Evolutionary conservation across 306 rosid species (phyloP), one percentile per base, ranked within the genome.

Genomic region (Betula pendula): DNA sequence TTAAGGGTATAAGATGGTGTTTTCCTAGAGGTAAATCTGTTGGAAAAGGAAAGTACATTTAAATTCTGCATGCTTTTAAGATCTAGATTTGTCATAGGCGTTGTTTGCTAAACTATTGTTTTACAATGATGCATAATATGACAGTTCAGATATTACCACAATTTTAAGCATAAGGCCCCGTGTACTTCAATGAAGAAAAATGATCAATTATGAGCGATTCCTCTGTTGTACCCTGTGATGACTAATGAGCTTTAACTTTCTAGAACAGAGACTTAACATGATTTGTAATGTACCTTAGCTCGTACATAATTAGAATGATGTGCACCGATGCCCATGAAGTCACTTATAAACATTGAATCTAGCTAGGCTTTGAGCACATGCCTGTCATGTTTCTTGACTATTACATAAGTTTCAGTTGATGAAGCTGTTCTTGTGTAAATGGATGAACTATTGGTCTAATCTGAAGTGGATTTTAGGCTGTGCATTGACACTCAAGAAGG

Each of bases 1-100:
- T 47, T 25, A 25, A 78, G 81, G 17, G 56, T 75, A 72, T 66
- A 73, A 65, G 78, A 47, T 79, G 17, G 68, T 78, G 50, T 59
- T 73, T 75, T 48, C 69, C 51, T 11, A 7, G 50, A 29, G 71
- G 48, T 38, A 27, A 62, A 27, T 47, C 62, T 71, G 40, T 56
- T 55, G 59, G 49, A 38, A 58, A 71, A 19, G 16, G 48, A 19
- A 35, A 65, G 38, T 65, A 17, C 62, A 14, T 45, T 65, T 63
- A 74, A 73, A 42, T 69, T 78, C 52, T 82, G 52, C 66, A 49
- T 27, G 24, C 68, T 27, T 70, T 55, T 48, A 68, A 22, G 68
- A 48, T 78, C 63, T 50, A 49, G 22, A 69, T 31, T 27, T 51
- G 33, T 31, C 63, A 50, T 29, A 50, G 53, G 38, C 51, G 35